phyloP scores from a whole-genome alignment of 164 flowering plant genomes.

The Tetrastigma voinierianum region DNA sequence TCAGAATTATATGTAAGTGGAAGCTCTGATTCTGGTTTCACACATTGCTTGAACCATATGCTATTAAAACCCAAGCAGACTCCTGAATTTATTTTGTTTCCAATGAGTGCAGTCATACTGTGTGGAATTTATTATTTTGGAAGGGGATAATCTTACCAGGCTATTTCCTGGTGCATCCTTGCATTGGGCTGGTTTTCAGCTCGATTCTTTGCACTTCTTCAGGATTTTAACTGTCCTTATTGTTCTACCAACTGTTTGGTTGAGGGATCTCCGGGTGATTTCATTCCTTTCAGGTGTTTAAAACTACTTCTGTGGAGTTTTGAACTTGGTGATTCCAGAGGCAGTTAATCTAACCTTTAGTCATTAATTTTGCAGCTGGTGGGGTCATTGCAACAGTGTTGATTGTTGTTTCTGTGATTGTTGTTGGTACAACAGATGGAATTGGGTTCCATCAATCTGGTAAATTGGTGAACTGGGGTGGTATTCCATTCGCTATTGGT shows the following conservation, averaged over 20 bases:
- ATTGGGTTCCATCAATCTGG: slow-evolving; percentile 71
- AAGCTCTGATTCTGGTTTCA: slow-evolving; percentile 5
- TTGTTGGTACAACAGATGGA: slow-evolving; percentile 54
- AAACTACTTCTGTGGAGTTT: not conserved
- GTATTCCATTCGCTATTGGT: slow-evolving; percentile 82
- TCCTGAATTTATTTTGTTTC: slow-evolving; percentile 10
- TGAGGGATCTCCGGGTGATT: slow-evolving; percentile 73
- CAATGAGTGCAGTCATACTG: slow-evolving; percentile 66
- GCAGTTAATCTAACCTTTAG: not conserved
- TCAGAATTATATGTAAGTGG: slow-evolving; percentile 85
- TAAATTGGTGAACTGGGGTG: slow-evolving; percentile 57
- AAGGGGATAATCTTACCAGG: slow-evolving; percentile 85
- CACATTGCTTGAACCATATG: slow-evolving; percentile 1
- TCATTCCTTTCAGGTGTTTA: slow-evolving; percentile 81
- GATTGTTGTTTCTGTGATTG: slow-evolving; percentile 50
- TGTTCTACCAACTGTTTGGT: slow-evolving; percentile 84
- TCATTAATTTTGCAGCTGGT: slow-evolving; percentile 58
- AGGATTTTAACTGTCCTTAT: slow-evolving; percentile 62
- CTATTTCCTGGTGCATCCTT: slow-evolving; percentile 76
- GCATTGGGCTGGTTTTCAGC: slow-evolving; percentile 46
- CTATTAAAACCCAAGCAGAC: not conserved
- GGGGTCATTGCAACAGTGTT: slow-evolving; percentile 79
- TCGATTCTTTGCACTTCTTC: slow-evolving; percentile 73
- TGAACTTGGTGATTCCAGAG: not conserved
- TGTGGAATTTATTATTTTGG: slow-evolving; percentile 87